Base-by-base conservation (phyloP, 2,329 filamentous ascomycete genomes). In the Cladophialophora exuberans region DNA sequence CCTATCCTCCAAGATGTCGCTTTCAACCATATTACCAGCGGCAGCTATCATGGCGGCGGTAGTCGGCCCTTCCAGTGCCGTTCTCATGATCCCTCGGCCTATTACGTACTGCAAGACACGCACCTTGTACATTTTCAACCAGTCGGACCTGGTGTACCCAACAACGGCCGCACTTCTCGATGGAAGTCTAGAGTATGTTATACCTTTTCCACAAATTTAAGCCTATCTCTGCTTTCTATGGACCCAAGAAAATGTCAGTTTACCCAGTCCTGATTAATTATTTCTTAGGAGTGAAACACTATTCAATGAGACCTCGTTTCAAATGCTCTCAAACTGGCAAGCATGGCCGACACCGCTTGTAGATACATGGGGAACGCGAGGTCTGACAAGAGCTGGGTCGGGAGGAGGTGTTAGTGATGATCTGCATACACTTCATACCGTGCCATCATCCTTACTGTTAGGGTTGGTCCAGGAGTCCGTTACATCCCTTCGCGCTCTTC, bases 1-100 rank as follows among this genome's bases (percentile, higher is more conserved):
- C 18, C 10, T 28, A 36, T 23, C 23, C 9, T 9, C n/a, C 11
- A 56, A 22, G 17, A 15, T n/a, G 23, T 17, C 42, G 5, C 28
- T 52, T n/a, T 3, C 17, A 3, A 17, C 44, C 11, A 18, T 46
- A 13, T 11, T 53, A 7, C 31, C 42, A 1, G 41, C 23, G 11
- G 20, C 31, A 2, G 25, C 51, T 23, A 17, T 53, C 6, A 33
- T 57, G n/a, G 54, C 54, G 3, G 54, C 49, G 4, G 11, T 57
- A 3, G 49, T 57, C 23, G 54, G 54, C 9, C 54, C 54, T 1
- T 53, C 54, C 2, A 53, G 38, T 6, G 54, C 54, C 6, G 41
- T 57, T 22, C 26, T 47, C 9, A 25, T 57, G 2, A 47, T 57
- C n/a, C 54, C 54, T 10, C 54, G 54, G 7, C 43, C 25, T 20